Conservation (phyloP, 805 yeast genomes). For the Tetrapisispora phaffii region DNA sequence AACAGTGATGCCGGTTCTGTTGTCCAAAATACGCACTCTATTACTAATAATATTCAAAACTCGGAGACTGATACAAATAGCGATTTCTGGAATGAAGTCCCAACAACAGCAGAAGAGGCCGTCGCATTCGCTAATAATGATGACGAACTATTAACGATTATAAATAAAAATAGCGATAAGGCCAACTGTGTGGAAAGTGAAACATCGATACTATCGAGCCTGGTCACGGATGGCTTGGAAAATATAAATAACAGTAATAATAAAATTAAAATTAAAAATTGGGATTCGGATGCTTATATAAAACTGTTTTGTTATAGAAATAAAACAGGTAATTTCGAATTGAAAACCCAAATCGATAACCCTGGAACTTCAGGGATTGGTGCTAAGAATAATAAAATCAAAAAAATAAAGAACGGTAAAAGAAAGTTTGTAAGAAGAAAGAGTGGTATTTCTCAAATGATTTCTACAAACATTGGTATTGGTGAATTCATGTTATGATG, state of each 20-base stretch:
- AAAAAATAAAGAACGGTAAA: slow-evolving; percentile 2
- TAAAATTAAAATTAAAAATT: neutral
- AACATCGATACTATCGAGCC: slow-evolving; percentile 14
- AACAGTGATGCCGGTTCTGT: neutral
- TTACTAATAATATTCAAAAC: neutral
- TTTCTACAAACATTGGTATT: slow-evolving; percentile 26
- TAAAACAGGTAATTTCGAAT: slow-evolving; percentile 24
- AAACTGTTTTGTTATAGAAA: slow-evolving; percentile 25
- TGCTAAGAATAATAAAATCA: slow-evolving; percentile 4
- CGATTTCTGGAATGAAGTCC: slow-evolving; percentile 29
- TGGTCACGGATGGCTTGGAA: slow-evolving; percentile 12
- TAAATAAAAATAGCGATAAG: neutral
- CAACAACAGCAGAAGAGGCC: slow-evolving; percentile 19
- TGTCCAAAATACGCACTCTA: no score
- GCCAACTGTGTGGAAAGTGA: neutral
- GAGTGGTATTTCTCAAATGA: slow-evolving; percentile 28
- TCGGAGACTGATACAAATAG: slow-evolving; percentile 8
- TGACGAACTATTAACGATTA: slow-evolving; percentile 1
- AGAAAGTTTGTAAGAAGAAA: slow-evolving; percentile 19
- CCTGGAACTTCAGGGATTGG: neutral
- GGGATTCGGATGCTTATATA: slow-evolving; percentile 15
- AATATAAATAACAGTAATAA: neutral
- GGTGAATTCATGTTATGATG: slow-evolving; percentile 27
- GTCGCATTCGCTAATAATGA: slow-evolving; percentile 7
- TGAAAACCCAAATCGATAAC: slow-evolving; percentile 9